Evolutionary conservation across 108 stramenopile genomes (phyloP).

Genomic region (Fistulifera solaris): DNA sequence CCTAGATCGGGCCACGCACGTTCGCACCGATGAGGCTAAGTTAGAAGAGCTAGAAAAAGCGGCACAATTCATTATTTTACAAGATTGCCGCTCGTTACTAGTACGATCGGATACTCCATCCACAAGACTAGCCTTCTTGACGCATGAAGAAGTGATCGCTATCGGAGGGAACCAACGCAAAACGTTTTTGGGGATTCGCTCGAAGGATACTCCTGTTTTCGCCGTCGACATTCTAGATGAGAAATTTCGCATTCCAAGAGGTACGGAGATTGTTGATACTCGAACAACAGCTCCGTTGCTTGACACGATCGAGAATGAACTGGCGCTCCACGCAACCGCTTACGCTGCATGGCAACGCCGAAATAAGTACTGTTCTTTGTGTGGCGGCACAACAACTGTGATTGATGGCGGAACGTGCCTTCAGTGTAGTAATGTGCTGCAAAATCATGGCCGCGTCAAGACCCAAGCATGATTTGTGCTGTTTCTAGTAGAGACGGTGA

Average conservation of each 20-base stretch:
- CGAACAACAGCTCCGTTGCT: slow-evolving; percentile 58
- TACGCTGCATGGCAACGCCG: slow-evolving; percentile 48
- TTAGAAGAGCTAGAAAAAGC: slow-evolving; percentile 33
- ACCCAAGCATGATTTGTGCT: slow-evolving; percentile 71
- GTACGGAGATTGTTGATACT: slow-evolving; percentile 39
- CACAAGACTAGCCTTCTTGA: not conserved
- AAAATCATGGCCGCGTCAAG: slow-evolving; percentile 67
- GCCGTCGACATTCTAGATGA: slow-evolving; percentile 30
- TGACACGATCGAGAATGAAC: slow-evolving; percentile 40
- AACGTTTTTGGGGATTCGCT: slow-evolving; percentile 40
- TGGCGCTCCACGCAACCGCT: slow-evolving; percentile 71
- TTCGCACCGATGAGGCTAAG: slow-evolving; percentile 30
- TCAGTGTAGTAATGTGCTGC: slow-evolving; percentile 32
- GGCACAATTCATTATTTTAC: slow-evolving; percentile 49
- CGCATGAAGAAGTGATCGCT: not conserved
- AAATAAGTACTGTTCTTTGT: slow-evolving; percentile 39
- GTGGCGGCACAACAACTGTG: slow-evolving; percentile 35
- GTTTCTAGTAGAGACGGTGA: slow-evolving; percentile 35
- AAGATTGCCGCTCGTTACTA: slow-evolving; percentile 2
- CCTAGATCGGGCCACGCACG: slow-evolving; percentile 51
- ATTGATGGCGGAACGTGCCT: slow-evolving; percentile 54
- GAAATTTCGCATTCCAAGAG: not conserved
- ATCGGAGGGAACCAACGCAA: slow-evolving; percentile 1
- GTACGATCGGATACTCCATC: not conserved
- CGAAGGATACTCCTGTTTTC: slow-evolving; percentile 25